Percentiles rank a stretch among this genome's conserved stretches.
phyloP scores from a whole-genome alignment of 1,284 basidiomycete species.

The Moniliella sp. region DNA sequence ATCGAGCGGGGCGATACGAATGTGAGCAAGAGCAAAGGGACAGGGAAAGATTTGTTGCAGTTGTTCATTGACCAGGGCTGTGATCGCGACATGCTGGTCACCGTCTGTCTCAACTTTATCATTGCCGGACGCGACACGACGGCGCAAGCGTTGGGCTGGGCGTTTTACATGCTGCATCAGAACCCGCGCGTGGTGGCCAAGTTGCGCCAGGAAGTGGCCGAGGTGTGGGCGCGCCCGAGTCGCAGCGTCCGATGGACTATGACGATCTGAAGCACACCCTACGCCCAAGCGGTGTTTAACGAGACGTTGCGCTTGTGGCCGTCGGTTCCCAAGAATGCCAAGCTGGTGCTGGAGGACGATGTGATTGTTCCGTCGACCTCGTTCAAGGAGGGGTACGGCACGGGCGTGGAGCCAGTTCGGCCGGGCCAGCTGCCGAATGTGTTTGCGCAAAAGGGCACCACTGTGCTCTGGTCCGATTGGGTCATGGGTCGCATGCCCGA shows the following conservation, averaged over 20 bases:
- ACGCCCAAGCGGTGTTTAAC: constrained; percentile 13
- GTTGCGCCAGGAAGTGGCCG: constrained; percentile 11
- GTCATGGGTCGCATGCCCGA: constrained; percentile 16
- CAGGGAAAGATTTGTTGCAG: constrained; percentile 31
- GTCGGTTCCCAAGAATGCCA: constrained; percentile 21
- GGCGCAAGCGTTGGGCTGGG: constrained; percentile 16
- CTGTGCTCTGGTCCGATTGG: constrained; percentile 20
- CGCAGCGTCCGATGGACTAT: constrained; percentile 7
- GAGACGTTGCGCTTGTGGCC: constrained; percentile 21
- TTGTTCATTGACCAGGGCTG: constrained; percentile 36
- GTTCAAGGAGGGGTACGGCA: not conserved
- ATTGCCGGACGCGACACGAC: constrained; percentile 22
- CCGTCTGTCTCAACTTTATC: constrained; percentile 19
- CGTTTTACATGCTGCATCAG: constrained; percentile 13
- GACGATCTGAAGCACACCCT: constrained; percentile 11
- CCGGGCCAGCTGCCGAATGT: not conserved
- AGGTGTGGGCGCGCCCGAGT: constrained; percentile 3
- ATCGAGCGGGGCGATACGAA: constrained; percentile 7
- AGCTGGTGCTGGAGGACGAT: not conserved
- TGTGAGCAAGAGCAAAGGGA: too few relatives aligned
- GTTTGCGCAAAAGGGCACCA: constrained; percentile 12
- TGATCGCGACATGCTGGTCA: constrained; percentile 22
- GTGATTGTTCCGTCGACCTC: not conserved
- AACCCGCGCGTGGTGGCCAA: constrained; percentile 7
- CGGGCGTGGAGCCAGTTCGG: not conserved